Evolutionary conservation across 148 eudicot genomes (phyloP).

Genomic region (Fagopyrum tataricum): DNA sequence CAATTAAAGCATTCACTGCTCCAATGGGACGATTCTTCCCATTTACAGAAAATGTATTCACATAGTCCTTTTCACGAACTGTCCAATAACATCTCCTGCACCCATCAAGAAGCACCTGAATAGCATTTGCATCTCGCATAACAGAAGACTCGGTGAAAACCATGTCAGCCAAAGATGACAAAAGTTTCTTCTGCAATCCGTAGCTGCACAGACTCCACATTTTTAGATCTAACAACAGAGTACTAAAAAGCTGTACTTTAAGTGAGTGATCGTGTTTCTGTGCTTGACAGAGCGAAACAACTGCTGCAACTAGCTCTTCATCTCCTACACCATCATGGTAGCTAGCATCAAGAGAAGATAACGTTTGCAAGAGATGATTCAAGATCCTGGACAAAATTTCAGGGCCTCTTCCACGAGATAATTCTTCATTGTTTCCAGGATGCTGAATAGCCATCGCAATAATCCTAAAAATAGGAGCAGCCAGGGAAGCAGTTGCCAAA

Average conservation of each 20-base stretch:
- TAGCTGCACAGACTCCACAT: conserved; percentile 96
- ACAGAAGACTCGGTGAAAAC: conserved; percentile 92
- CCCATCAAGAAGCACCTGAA: conserved; percentile 98
- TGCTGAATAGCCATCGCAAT: conserved; percentile 81
- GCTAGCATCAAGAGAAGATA: conserved; percentile 58
- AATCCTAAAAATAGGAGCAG: conserved; percentile 93
- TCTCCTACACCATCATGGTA: conserved; percentile 71
- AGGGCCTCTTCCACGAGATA: conserved; percentile 75
- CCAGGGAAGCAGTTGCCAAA: conserved; percentile 61
- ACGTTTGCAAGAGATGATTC: conserved; percentile 61
- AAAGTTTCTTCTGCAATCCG: conserved; percentile 90
- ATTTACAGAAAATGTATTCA: conserved; percentile 60
- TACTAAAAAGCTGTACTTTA: conserved; percentile 94
- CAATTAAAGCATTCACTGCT: conserved; percentile 94
- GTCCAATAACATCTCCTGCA: conserved; percentile 97
- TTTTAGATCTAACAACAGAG: conserved; percentile 79
- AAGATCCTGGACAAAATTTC: conserved; percentile 84
- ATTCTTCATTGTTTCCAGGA: conserved; percentile 88
- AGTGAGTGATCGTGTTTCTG: conserved; percentile 78
- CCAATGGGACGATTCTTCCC: conserved; percentile 73
- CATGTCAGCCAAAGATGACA: conserved; percentile 98
- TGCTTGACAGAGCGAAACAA: conserved; percentile 86
- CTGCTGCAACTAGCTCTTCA: conserved; percentile 93
- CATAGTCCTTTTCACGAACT: conserved; percentile 70
- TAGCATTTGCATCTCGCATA: conserved; percentile 97